A percentile compares a stretch with the other conserved stretches of the same genome.
Conservation (phyloP, 257 asterid species). For the Scutellaria minor region DNA sequence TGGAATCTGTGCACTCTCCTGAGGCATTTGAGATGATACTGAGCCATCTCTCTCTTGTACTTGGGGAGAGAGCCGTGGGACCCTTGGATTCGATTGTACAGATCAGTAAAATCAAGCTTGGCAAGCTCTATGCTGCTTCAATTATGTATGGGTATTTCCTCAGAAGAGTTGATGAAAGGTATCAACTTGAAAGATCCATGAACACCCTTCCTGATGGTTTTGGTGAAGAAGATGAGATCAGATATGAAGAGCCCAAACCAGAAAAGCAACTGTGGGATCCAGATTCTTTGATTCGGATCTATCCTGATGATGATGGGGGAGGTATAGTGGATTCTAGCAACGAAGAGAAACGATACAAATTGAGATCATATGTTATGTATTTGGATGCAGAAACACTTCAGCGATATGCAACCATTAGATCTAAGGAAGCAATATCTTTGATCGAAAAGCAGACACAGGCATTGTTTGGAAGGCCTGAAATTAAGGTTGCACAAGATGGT, state of each 20-base stretch:
- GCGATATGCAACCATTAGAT: constrained; percentile 82
- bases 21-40: constrained; percentile 94
- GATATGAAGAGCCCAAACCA: constrained; percentile 50
- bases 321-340: constrained; percentile 46
- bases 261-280: constrained; percentile 84
- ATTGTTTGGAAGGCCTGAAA: constrained; percentile 85
- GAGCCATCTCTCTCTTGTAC: constrained; percentile 80
- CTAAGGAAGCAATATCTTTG: constrained; percentile 80
- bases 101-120: constrained; percentile 87
- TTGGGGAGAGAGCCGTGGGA: constrained; percentile 73
- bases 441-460: constrained; percentile 94
- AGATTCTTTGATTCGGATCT: constrained; percentile 69
- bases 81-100: constrained; percentile 69
- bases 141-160: constrained; percentile 94
- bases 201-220: constrained; percentile 85
- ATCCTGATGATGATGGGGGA: constrained; percentile 70
- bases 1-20: constrained; percentile 83
- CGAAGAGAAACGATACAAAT: constrained; percentile 57
- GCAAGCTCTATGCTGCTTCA: constrained; percentile 96
- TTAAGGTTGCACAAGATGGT: constrained; percentile 68
- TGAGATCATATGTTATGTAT: constrained; percentile 89
- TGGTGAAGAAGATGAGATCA: constrained; percentile 46
- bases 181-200: constrained; percentile 90
- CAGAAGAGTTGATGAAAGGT: constrained; percentile 90
- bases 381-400: constrained; percentile 92